Evolutionary conservation across 768 basidiomycete genomes (phyloP), one percentile per base, ranked within the genome.

Genomic region (Sporobolomyces phaffii): DNA sequence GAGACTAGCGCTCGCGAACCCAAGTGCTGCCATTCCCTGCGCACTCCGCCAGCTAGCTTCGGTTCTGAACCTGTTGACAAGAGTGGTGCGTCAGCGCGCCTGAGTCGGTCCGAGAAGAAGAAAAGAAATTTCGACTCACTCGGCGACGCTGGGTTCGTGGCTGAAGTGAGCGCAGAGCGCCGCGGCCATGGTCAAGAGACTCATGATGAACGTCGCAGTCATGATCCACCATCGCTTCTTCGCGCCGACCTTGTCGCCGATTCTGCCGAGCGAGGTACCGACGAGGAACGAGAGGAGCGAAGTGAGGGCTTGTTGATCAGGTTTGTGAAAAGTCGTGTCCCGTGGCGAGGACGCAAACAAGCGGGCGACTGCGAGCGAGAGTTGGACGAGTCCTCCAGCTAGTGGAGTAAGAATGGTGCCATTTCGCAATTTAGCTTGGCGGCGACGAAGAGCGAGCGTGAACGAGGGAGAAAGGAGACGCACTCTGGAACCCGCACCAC

Each of bases 221-320:
- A 66, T 62, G 43, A 67, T 43, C 65, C 65, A 71, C 62, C 58
- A 60, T 9, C 65, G 28, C 43, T 18, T 18, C 51, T 60, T 48
- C 9, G 61, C 73, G 0, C 91, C 91, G 29, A 91, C 81, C 63
- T 81, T 81, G 78, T 93, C 89, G n/a, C 91, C 90, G n/a, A 89
- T 75, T 28, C 90, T 85, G 0, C 90, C 69, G 45, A 71, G 18
- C 18, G 51, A 44, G 5, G 65, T 64, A 20, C 69, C 69, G 65
- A 67, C 33, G 28, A 71, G 41, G 65, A 71, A 71, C 0, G 61
- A 48, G 63, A 71, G 62, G 34, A 71, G 69, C 22, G 65, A 66
- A 10, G 69, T 71, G 34, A 71, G 59, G 28, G 69, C 69, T 41
- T 71, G 69, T 33, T 85, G 85, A 73, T 96, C 91, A 3, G 89